Conservation (phyloP, 1,284 basidiomycete species). For the Ustilago curta region DNA sequence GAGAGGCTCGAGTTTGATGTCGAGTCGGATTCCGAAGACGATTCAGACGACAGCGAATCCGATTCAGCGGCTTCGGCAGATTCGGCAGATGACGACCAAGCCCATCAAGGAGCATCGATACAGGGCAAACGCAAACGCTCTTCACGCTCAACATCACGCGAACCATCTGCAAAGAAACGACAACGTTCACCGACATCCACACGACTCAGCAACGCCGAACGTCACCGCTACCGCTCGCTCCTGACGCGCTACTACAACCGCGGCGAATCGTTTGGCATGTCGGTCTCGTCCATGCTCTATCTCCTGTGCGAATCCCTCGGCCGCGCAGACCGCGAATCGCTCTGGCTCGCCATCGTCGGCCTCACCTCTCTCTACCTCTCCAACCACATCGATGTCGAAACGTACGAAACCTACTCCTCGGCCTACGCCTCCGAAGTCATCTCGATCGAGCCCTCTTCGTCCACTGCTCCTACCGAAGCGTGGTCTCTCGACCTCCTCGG, state of each 20-base stretch:
- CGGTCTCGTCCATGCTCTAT: slow-evolving; percentile 88
- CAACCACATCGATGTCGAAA: slow-evolving; percentile 84
- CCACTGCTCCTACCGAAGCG: slow-evolving; percentile 9
- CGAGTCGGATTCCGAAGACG: slow-evolving; percentile 72
- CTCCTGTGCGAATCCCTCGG: slow-evolving; percentile 88
- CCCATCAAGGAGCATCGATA: slow-evolving; percentile 25
- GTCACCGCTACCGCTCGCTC: slow-evolving; percentile 56
- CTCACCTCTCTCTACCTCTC: slow-evolving; percentile 92
- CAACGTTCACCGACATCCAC: slow-evolving; percentile 15
- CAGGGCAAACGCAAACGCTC: slow-evolving; percentile 53
- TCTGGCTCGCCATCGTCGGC: slow-evolving; percentile 94
- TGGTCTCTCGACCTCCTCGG: slow-evolving; percentile 40
- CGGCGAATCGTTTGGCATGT: slow-evolving; percentile 89
- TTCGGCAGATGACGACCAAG: slow-evolving; percentile 37
- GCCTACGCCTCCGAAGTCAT: slow-evolving; percentile 61
- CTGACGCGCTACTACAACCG: slow-evolving; percentile 78
- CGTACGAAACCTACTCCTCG: slow-evolving; percentile 76
- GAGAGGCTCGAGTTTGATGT: slow-evolving; percentile 63
- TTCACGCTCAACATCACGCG: slow-evolving; percentile 12
- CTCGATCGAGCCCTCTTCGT: slow-evolving; percentile 45
- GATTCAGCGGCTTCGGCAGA: slow-evolving; percentile 23
- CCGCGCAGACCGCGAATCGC: slow-evolving; percentile 88
- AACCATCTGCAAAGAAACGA: slow-evolving; percentile 10
- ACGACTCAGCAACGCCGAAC: slow-evolving; percentile 39
- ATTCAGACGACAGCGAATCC: slow-evolving; percentile 72